Base-by-base conservation (phyloP, 257 asterid genomes). In the Ophiorrhiza pumila region DNA sequence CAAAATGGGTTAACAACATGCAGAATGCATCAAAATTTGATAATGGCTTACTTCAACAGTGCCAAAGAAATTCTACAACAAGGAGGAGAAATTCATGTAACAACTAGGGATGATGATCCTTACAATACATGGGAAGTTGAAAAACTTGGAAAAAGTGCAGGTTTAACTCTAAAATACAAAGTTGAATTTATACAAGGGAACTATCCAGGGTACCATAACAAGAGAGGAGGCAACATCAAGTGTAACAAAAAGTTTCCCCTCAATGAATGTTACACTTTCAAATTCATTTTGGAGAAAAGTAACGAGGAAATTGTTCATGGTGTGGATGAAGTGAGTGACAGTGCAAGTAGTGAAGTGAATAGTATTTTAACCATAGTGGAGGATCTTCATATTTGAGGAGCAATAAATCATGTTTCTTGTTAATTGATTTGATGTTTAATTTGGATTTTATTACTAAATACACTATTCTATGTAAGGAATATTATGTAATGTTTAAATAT, bases 151-250 rank as follows among this genome's bases (percentile, higher is more conserved):
- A 13, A 0, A 17, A 15, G 27, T 5, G 74, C 15, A 22, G 74
- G 74, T 10, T 25, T 59, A 62, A 11, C 35, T 2, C 22, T 68
- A 17, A 59, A 75, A 45, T 70, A 68, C 37, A 75, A 59, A 39
- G 70, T 46, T 59, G 70, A 75, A 27, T 75, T 75, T 23, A 0
- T 23, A 9, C 18, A 58, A 18, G 14, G 31, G 23, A 35, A 60
- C 35, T 75, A 75, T 75, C 79, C 74, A n/a, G 79, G 71, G 17
- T 75, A 69, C 55, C 74, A 75, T 23, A 68, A 75, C 63, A 75
- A 69, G 70, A 75, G 71, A 50, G 79, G 79, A 5, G 52, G 74
- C 12, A 7, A 39, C 20, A 23, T 14, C 8, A 45, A 75, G 0
- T 35, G 79, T 5, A 69, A 68, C 57, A 22, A 29, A 17, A 61